These are phyloP conservation scores for Beauveria sp. DNA, from an alignment of 2,329 filamentous ascomycete genomes.

Conservation along the genomic window DNA sequence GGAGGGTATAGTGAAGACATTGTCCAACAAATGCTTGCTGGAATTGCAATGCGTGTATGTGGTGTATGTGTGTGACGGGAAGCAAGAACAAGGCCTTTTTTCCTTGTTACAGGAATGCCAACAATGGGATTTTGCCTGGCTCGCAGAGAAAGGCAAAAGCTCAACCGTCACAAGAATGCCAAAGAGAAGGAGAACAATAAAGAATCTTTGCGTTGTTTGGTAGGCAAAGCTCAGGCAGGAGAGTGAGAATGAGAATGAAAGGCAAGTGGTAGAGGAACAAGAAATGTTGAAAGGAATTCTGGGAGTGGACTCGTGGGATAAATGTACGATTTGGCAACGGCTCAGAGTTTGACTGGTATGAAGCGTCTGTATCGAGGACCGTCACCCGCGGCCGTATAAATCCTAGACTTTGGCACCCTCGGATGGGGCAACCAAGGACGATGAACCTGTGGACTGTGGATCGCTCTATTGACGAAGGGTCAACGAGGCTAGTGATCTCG, in stretches of 20 bases:
- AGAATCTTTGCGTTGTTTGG: not conserved
- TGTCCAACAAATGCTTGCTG: conserved; percentile 6
- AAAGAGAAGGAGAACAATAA: conserved; percentile 1
- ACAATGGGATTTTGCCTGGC: conserved; percentile 4
- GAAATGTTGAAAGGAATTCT: conserved; percentile 38
- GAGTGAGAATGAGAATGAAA: conserved; percentile 16
- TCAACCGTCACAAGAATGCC: not conserved
- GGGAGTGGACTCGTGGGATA: conserved; percentile 36
- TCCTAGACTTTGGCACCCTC: conserved; percentile 25
- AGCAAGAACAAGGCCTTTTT: not conserved
- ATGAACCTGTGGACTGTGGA: conserved; percentile 11
- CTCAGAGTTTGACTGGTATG: conserved; percentile 30
- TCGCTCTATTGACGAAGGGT: conserved; percentile 8
- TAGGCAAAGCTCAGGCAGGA: not conserved
- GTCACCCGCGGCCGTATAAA: conserved; percentile 28
- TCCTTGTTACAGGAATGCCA: conserved; percentile 11
- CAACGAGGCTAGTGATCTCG: conserved; percentile 6
- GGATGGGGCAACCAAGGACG: conserved; percentile 21
- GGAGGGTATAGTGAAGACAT: conserved; percentile 34
- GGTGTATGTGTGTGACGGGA: not conserved
- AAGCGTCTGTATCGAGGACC: conserved; percentile 21
- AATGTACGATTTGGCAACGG: conserved; percentile 30
- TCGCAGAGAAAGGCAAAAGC: conserved; percentile 8
- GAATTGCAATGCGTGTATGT: conserved; percentile 13
- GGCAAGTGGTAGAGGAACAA: conserved; percentile 28